Conservation (phyloP, 2,329 filamentous ascomycete genomes). For the Blumeria graminis region DNA sequence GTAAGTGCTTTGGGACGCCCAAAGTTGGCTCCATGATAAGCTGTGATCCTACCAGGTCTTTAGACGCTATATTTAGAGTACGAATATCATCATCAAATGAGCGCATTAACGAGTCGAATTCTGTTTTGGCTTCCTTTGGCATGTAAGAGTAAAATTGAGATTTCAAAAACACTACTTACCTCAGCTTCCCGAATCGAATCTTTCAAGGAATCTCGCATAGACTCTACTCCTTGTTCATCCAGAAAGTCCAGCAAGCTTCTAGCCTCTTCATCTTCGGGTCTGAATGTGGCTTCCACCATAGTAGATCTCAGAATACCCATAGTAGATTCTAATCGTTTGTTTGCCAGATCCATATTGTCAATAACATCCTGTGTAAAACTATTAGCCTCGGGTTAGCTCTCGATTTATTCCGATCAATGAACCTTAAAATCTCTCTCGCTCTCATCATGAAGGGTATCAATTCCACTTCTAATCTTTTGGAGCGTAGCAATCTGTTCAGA, state of each 20-base stretch:
- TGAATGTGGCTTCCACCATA: conserved; percentile 36
- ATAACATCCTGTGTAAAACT: conserved; percentile 25
- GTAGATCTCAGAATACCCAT: conserved; percentile 40
- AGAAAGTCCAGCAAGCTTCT: conserved; percentile 54
- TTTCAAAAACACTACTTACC: conserved; percentile 17
- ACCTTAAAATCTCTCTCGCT: conserved; percentile 32
- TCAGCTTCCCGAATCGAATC: conserved; percentile 47
- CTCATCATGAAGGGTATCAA: conserved; percentile 30
- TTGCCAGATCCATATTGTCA: conserved; percentile 39
- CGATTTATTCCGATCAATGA: neutral
- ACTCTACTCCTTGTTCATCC: conserved; percentile 43
- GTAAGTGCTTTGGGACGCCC: conserved; percentile 22
- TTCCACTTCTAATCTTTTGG: conserved; percentile 23
- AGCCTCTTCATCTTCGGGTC: conserved; percentile 30
- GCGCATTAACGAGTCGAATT: conserved; percentile 42
- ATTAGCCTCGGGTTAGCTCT: neutral
- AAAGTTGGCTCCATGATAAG: conserved; percentile 8
- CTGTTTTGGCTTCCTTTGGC: conserved; percentile 34
- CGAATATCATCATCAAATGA: conserved; percentile 55
- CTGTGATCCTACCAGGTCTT: conserved; percentile 14
- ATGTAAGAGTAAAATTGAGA: conserved; percentile 3
- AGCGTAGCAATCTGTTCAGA: conserved; percentile 29
- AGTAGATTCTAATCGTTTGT: conserved; percentile 38
- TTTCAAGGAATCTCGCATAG: conserved; percentile 40
- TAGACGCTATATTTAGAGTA: conserved; percentile 26